These are phyloP conservation scores for Ophiostoma triangulosporum DNA, from an alignment of 2,329 filamentous ascomycete species.

Conservation along the genomic window DNA sequence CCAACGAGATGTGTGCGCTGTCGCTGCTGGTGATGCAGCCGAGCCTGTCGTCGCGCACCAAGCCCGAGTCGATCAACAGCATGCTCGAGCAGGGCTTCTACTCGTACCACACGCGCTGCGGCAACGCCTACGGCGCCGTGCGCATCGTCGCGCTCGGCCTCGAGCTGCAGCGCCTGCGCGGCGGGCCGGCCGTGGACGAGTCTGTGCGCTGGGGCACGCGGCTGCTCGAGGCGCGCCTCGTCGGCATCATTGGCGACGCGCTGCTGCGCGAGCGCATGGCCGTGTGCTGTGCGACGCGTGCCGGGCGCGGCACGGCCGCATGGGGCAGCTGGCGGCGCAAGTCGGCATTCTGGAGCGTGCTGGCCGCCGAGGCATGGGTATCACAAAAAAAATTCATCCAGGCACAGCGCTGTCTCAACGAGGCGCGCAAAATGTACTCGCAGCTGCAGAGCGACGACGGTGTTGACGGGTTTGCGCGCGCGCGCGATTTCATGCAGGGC, in stretches of 20 bases:
- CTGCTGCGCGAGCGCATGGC: slow-evolving; percentile 78
- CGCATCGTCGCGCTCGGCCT: slow-evolving; percentile 61
- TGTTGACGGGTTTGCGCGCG: slow-evolving; percentile 35
- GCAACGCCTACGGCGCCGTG: slow-evolving; percentile 63
- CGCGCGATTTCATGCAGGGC: slow-evolving; percentile 37
- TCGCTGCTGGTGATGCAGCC: slow-evolving; percentile 68
- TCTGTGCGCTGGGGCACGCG: slow-evolving; percentile 74
- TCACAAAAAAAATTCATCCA: slow-evolving; percentile 62
- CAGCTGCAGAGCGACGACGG: slow-evolving; percentile 35
- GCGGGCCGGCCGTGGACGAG: slow-evolving; percentile 69
- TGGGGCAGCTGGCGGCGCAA: slow-evolving; percentile 69
- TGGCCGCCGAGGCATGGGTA: slow-evolving; percentile 76
- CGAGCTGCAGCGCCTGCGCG: slow-evolving; percentile 71
- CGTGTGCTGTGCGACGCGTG: slow-evolving; percentile 67
- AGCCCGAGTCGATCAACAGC: slow-evolving; percentile 68
- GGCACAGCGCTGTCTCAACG: slow-evolving; percentile 63
- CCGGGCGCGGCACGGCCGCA: slow-evolving; percentile 48
- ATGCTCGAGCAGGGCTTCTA: slow-evolving; percentile 86
- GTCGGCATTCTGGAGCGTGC: slow-evolving; percentile 75
- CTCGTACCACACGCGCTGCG: slow-evolving; percentile 79
- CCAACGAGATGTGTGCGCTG: slow-evolving; percentile 88
- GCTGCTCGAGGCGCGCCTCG: slow-evolving; percentile 61
- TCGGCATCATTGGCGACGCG: slow-evolving; percentile 64
- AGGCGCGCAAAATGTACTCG: slow-evolving; percentile 45
- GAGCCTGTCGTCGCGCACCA: slow-evolving; percentile 56